phyloP scores from a whole-genome alignment of 2,329 filamentous ascomycete genomes.

The Neonectria sp. region DNA sequence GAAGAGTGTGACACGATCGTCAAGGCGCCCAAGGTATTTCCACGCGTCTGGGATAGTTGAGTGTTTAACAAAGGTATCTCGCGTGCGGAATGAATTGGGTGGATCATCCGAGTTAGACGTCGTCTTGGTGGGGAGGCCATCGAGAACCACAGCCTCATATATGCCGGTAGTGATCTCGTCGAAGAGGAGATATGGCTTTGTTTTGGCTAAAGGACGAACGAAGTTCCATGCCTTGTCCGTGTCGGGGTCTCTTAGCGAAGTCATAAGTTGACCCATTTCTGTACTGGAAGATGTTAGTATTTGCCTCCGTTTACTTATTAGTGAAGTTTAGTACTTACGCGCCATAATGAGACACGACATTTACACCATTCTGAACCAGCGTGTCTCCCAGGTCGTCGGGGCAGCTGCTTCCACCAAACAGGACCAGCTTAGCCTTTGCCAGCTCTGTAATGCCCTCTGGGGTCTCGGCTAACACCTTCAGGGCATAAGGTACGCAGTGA shows the following conservation, averaged over 20 bases:
- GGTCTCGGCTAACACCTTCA: slow-evolving; percentile 74
- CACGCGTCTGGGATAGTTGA: slow-evolving; percentile 57
- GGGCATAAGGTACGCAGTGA: slow-evolving; percentile 72
- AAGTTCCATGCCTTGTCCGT: slow-evolving; percentile 47
- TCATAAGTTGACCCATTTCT: slow-evolving; percentile 47
- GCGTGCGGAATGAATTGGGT: slow-evolving; percentile 59
- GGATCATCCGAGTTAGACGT: slow-evolving; percentile 55
- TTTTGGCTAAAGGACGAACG: slow-evolving; percentile 48
- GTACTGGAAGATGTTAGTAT: slow-evolving; percentile 30
- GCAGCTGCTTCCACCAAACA: slow-evolving; percentile 70
- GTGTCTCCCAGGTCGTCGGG: slow-evolving; percentile 71
- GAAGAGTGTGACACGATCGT: slow-evolving; percentile 59
- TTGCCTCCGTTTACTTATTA: not conserved
- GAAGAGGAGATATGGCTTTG: slow-evolving; percentile 39
- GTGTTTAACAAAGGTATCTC: slow-evolving; percentile 60
- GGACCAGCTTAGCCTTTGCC: slow-evolving; percentile 63
- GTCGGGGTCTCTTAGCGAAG: slow-evolving; percentile 34
- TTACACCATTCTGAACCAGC: slow-evolving; percentile 66
- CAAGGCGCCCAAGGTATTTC: slow-evolving; percentile 61
- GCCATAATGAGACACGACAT: slow-evolving; percentile 70
- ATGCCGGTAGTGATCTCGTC: slow-evolving; percentile 47
- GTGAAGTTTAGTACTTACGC: slow-evolving; percentile 55
- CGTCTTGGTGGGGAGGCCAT: slow-evolving; percentile 56
- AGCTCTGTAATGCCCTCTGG: slow-evolving; percentile 65
- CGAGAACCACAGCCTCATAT: slow-evolving; percentile 55